A percentile compares a stretch with the other conserved stretches of the same genome.
These are phyloP conservation scores for Eragrostis nindensis DNA, from an alignment of 176 grass and related monocot genomes.

Conservation along the genomic window DNA sequence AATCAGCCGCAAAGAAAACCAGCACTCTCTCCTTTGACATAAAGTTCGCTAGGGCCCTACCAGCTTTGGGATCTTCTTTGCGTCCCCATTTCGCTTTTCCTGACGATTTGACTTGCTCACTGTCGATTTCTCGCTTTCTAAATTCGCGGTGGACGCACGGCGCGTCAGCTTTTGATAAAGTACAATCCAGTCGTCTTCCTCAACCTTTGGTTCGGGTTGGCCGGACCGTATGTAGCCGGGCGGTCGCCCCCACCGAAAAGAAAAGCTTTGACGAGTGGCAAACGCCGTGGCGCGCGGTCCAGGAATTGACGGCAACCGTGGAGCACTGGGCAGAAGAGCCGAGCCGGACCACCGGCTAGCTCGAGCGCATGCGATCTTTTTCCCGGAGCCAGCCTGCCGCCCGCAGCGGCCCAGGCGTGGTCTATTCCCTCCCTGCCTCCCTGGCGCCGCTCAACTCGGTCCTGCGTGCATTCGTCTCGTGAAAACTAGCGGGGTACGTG, in stretches of 20 bases:
- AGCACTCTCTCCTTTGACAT: not conserved
- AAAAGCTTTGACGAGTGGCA: not conserved
- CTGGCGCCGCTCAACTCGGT: not conserved
- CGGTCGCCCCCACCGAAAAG: not conserved
- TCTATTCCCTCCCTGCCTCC: too few relatives aligned
- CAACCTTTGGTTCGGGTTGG: not conserved
- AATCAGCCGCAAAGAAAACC: not conserved
- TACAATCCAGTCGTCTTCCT: slow-evolving; percentile 6
- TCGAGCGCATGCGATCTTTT: not conserved
- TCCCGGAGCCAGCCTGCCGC: too few relatives aligned
- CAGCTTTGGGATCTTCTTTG: slow-evolving; percentile 27
- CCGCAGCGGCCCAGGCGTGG: too few relatives aligned
- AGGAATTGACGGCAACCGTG: not conserved
- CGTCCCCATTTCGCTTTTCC: not conserved
- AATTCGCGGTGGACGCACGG: not conserved
- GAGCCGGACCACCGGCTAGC: not conserved
- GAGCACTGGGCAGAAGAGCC: too few relatives aligned
- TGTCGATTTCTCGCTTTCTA: not conserved
- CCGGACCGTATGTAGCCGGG: too few relatives aligned
- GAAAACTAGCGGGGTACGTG: not conserved
- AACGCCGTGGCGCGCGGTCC: not conserved
- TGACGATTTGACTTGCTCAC: slow-evolving; percentile 9
- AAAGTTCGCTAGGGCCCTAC: not conserved
- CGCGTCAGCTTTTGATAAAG: slow-evolving; percentile 18
- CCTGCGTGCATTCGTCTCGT: not conserved